Percentiles rank a stretch among this genome's conserved stretches.
These are phyloP conservation scores for Lepidium sativum DNA, from an alignment of 345 rosid genomes.

Conservation along the genomic window DNA sequence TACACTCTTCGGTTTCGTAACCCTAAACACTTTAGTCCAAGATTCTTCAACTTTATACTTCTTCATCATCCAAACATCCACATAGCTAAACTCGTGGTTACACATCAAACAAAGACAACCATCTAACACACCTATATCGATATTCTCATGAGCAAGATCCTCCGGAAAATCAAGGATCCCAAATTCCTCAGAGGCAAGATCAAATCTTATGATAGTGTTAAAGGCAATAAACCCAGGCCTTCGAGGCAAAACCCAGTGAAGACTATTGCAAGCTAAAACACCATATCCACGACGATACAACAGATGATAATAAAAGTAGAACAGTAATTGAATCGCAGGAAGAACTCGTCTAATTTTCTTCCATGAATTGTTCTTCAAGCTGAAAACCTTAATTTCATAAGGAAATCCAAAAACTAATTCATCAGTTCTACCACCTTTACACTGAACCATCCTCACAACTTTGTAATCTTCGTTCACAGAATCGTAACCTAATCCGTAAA, in stretches of 20 bases:
- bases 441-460: slow-evolving; percentile 43
- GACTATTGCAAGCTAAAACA: slow-evolving; percentile 36
- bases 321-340: slow-evolving; percentile 7
- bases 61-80: slow-evolving; percentile 60
- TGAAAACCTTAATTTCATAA: slow-evolving; percentile 36
- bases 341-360: slow-evolving; percentile 26
- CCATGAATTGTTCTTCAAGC: slow-evolving; percentile 31
- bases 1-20: slow-evolving; percentile 14
- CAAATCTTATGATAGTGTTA: slow-evolving; percentile 33
- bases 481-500: slow-evolving; percentile 51
- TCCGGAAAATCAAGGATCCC: slow-evolving; percentile 33
- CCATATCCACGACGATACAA: slow-evolving; percentile 29
- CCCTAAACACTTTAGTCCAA: slow-evolving; percentile 39
- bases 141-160: not conserved
- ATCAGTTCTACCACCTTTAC: slow-evolving; percentile 15
- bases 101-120: slow-evolving; percentile 37
- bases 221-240: slow-evolving; percentile 13
- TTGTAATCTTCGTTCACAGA: slow-evolving; percentile 34
- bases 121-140: slow-evolving; percentile 39
- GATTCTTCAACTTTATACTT: slow-evolving; percentile 41
- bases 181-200: slow-evolving; percentile 35
- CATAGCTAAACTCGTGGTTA: slow-evolving; percentile 15
- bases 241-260: slow-evolving; percentile 44
- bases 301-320: slow-evolving; percentile 13
- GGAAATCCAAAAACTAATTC: slow-evolving; percentile 8